Evolutionary conservation across 371 early-diverging fungal genomes (phyloP), one percentile per base, ranked within the genome.

Genomic region (Mortierella sp.): DNA sequence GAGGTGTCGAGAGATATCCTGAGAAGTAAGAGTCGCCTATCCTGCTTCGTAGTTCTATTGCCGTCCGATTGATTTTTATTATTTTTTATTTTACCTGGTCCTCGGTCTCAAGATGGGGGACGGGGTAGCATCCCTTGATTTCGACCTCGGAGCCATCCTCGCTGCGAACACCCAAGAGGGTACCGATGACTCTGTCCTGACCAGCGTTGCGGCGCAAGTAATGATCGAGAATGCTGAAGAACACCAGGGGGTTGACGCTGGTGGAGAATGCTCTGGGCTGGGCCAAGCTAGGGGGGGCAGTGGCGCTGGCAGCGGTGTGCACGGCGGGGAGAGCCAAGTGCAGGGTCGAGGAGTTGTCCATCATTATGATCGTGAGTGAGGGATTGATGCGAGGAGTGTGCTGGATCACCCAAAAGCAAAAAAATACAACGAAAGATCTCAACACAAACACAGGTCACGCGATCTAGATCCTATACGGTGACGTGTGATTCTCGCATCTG

Each of bases 171-270:
- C 96, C 93, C 45, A 98, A 88, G 31, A 98, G 89, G 24, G 96
- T 96, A 71, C 98, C 98, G 72, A 97, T 92, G 29, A 96, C 97
- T 69, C 94, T 89, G 72, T 90, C 89, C 85, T 96, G 95, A 63
- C 89, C 88, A 68, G 95, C 95, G 79, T 94, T 92, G 74, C 96
- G 93, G 66, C 98, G 95, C 74, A 96, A 86, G 80, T 89, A 96
- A 86, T 97, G 97, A 88, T 97, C 97, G 43, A 98, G 91, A 52
- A 97, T 93, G 64, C 96, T 90, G 85, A 98, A 95, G 58, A 97
- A 89, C n/a, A 97, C 97, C 53, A 96, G 92, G 44, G 98, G 98
- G 74, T 92, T 92, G 64, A 95, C 91, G 16, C 89, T 85, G 66
- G 89, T 89, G 41, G 91, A 86, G 80, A 90, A 90, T 41, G 93